phyloP scores from a whole-genome alignment of 768 basidiomycete genomes.

The Lactarius hengduanensis region DNA sequence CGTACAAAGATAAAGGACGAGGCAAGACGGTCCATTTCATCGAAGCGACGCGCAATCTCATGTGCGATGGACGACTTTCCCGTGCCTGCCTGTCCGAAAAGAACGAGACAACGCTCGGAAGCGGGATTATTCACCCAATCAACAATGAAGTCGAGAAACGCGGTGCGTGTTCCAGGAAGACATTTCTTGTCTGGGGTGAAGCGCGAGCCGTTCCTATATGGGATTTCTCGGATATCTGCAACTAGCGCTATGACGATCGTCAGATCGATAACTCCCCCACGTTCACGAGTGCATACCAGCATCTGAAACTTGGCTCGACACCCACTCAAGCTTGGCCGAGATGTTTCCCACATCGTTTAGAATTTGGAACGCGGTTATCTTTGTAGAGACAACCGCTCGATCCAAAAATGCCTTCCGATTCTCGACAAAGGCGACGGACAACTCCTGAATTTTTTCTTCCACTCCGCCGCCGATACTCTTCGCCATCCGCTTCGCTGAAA shows the following conservation, averaged over 20 bases:
- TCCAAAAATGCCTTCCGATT: not conserved
- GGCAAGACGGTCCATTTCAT: not conserved
- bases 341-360: not conserved
- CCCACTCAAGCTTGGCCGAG: not conserved
- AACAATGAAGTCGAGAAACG: not conserved
- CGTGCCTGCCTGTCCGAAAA: conserved; percentile 1
- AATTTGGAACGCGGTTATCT: conserved; percentile 1
- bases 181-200: no score
- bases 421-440: not conserved
- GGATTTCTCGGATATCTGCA: no score
- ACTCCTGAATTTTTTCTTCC: not conserved
- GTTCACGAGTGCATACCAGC: not conserved
- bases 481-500: not conserved
- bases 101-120: not conserved
- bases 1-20: not conserved
- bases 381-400: not conserved
- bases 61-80: not conserved
- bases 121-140: not conserved
- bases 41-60: conserved; percentile 1
- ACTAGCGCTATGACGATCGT: no score
- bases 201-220: no score
- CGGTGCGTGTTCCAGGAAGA: not conserved
- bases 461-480: not conserved
- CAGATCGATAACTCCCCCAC: no score
- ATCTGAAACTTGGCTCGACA: no score